Evolutionary conservation across 1,139 yeast species (phyloP).

Genomic region (Hyphopichia pseudoburtonii): DNA sequence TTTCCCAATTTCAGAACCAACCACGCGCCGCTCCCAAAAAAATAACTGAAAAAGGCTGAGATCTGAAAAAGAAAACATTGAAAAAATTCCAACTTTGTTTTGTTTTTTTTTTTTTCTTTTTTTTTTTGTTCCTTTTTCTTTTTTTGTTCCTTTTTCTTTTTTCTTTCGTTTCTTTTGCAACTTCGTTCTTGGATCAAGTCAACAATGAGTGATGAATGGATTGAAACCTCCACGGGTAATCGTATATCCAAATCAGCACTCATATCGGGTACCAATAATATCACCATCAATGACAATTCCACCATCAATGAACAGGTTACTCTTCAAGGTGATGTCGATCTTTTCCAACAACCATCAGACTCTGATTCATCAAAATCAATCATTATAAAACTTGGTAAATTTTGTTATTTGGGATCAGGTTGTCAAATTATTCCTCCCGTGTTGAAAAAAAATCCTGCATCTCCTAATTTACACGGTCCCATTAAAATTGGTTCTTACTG

Average conservation of each 20-base stretch:
- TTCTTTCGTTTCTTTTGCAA: not conserved
- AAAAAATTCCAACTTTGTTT: not conserved
- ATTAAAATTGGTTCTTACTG: constrained; percentile 60
- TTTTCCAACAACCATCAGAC: constrained; percentile 2
- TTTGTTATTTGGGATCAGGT: constrained; percentile 37
- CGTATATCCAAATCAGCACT: constrained; percentile 46
- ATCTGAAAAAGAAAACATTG: too few relatives aligned
- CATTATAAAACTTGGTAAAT: constrained; percentile 54
- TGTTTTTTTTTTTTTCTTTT: not conserved
- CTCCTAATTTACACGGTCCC: constrained; percentile 19
- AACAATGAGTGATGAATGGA: constrained; percentile 23
- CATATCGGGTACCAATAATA: constrained; percentile 42
- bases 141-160: not conserved
- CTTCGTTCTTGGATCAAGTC: too few relatives aligned
- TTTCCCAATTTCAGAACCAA: too few relatives aligned
- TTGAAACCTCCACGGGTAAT: constrained; percentile 55
- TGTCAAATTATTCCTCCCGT: constrained; percentile 35
- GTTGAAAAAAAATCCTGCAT: constrained; percentile 11
- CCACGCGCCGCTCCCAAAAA: too few relatives aligned
- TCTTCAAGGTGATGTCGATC: constrained; percentile 41
- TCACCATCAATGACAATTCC: constrained; percentile 45
- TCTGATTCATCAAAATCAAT: constrained; percentile 20
- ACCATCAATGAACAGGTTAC: constrained; percentile 33
- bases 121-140: not conserved
- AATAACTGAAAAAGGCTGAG: too few relatives aligned